phyloP scores from a whole-genome alignment of 2,329 filamentous ascomycete genomes.

The Chalaropsis thielavioides region DNA sequence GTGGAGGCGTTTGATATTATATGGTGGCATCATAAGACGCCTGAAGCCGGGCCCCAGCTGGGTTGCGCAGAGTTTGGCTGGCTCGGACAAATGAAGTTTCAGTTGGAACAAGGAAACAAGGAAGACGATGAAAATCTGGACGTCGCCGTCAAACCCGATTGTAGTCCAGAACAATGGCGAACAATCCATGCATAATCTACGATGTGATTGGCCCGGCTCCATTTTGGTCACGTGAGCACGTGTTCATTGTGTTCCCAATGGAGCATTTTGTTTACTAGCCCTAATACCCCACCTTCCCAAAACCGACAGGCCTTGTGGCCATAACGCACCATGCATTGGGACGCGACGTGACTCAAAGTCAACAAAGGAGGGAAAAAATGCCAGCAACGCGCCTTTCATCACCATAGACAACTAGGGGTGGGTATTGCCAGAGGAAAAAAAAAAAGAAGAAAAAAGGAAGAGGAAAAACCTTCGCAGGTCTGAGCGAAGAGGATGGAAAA shows the following conservation, averaged over 20 bases:
- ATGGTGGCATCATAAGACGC: neutral
- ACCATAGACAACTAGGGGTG: neutral
- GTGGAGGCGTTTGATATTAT: neutral
- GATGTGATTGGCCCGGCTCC: neutral
- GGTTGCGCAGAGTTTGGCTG: neutral
- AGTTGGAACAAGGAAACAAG: neutral
- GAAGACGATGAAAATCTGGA: neutral
- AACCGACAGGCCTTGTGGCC: neutral
- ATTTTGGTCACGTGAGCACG: neutral
- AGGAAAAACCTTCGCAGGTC: neutral
- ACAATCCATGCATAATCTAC: neutral
- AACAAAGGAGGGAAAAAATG: neutral
- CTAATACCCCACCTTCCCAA: neutral
- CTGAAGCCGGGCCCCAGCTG: neutral
- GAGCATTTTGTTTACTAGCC: neutral
- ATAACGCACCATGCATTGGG: neutral
- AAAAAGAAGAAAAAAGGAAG: neutral
- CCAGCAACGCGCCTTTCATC: neutral
- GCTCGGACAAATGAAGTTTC: neutral
- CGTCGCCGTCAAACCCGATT: neutral
- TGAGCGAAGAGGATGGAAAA: neutral
- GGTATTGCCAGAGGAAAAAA: no score
- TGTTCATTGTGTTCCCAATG: neutral
- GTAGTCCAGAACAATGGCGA: neutral
- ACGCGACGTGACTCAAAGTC: constrained; percentile 1